phyloP scores from a whole-genome alignment of 2,329 filamentous ascomycete species.

The Aureobasidium sp. region DNA sequence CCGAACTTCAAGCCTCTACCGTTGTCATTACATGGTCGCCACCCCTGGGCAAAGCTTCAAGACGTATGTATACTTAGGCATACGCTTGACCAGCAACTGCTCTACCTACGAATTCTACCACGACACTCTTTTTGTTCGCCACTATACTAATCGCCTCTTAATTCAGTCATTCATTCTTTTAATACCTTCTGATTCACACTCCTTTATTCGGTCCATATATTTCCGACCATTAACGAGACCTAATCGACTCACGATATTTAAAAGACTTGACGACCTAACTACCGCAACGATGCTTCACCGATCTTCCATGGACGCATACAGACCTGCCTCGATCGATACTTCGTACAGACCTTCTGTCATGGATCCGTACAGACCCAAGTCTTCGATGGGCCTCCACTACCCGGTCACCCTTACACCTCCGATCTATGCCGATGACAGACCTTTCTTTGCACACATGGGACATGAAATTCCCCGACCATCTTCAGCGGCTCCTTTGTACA shows the following conservation, averaged over 20 bases:
- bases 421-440: conserved; percentile 39
- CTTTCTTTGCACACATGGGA: conserved; percentile 42
- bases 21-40: conserved; percentile 15
- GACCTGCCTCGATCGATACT: conserved; percentile 34
- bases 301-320: conserved; percentile 47
- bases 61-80: conserved; percentile 11
- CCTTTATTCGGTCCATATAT: not conserved
- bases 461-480: conserved; percentile 47
- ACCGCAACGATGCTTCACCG: conserved; percentile 17
- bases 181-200: conserved; percentile 10
- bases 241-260: conserved; percentile 1
- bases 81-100: not conserved
- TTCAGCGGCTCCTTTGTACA: conserved; percentile 40
- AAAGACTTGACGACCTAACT: conserved; percentile 14
- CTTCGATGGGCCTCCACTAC: conserved; percentile 42
- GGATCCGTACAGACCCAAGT: conserved; percentile 42
- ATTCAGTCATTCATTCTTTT: conserved; percentile 14
- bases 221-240: not conserved
- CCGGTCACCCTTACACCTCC: conserved; percentile 41
- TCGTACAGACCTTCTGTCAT: conserved; percentile 44
- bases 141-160: conserved; percentile 11
- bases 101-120: not conserved
- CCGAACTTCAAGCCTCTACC: conserved; percentile 14
- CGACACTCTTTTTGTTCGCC: conserved; percentile 12
- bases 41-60: conserved; percentile 10